Evolutionary conservation across 441 rosid genomes (phyloP).

Genomic region (Gossypium trilobum): DNA sequence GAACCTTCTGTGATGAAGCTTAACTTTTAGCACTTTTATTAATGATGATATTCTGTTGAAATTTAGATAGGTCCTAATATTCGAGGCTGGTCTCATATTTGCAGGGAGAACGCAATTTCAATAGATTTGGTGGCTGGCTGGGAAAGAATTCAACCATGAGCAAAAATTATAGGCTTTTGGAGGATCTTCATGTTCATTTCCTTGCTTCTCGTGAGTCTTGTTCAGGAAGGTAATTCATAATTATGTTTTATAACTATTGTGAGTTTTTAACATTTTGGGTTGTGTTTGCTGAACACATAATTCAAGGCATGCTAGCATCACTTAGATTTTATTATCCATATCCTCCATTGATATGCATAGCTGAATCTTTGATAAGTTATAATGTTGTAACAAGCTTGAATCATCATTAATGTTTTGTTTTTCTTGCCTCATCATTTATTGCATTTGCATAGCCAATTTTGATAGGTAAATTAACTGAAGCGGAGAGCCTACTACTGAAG

Average conservation of each 20-base stretch:
- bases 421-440: not conserved
- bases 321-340: not conserved
- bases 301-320: not conserved
- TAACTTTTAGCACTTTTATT: not conserved
- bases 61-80: not conserved
- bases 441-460: not conserved
- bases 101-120: conserved; percentile 92
- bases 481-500: not conserved
- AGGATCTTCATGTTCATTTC: conserved; percentile 84
- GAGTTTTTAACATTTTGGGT: not conserved
- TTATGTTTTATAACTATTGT: not conserved
- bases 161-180: conserved; percentile 79
- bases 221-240: conserved; percentile 55
- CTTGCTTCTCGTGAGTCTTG: conserved; percentile 86
- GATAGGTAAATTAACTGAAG: conserved; percentile 1
- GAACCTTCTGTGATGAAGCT: not conserved
- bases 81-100: conserved; percentile 16
- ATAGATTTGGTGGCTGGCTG: conserved; percentile 95
- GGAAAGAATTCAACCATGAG: conserved; percentile 91
- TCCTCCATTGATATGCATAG: not conserved
- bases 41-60: not conserved
- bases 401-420: not conserved
- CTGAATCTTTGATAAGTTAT: conserved; percentile 3
- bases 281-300: not conserved
- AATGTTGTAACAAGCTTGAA: not conserved